These are phyloP conservation scores for Tieghemostelium lacteum DNA, from an alignment of 78 protist species.

Conservation along the genomic window DNA sequence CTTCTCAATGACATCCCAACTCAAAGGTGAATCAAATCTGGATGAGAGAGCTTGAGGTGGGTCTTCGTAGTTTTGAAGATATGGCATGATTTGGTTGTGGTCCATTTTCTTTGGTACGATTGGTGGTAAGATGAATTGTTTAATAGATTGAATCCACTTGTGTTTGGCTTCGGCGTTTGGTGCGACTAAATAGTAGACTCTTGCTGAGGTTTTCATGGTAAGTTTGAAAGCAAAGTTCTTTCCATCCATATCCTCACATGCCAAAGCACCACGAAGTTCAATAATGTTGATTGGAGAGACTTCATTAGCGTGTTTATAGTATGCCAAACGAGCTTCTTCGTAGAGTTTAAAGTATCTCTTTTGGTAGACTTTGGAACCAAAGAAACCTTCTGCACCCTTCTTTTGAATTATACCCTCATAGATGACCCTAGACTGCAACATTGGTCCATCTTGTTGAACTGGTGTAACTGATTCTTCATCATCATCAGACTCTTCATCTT, in stretches of 20 bases:
- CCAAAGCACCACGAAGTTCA: slow-evolving; percentile 51
- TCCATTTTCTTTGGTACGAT: slow-evolving; percentile 43
- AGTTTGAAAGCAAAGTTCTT: slow-evolving; percentile 47
- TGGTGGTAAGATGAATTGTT: slow-evolving; percentile 42
- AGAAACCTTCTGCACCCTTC: slow-evolving; percentile 62
- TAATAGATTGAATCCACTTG: slow-evolving; percentile 6
- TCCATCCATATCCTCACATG: slow-evolving; percentile 38
- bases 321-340: slow-evolving; percentile 64
- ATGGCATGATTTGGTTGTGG: slow-evolving; percentile 59
- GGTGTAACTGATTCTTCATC: background rate
- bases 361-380: slow-evolving; percentile 51
- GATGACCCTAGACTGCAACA: slow-evolving; percentile 27
- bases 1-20: slow-evolving; percentile 48
- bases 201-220: slow-evolving; percentile 63
- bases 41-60: slow-evolving; percentile 39
- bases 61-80: slow-evolving; percentile 56
- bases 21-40: slow-evolving; percentile 29
- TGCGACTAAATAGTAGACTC: slow-evolving; percentile 51
- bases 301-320: slow-evolving; percentile 22
- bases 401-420: slow-evolving; percentile 66
- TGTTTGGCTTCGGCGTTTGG: slow-evolving; percentile 18
- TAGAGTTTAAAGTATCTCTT: slow-evolving; percentile 55
- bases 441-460: slow-evolving; percentile 11
- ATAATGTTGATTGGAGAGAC: slow-evolving; percentile 54
- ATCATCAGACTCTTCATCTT: slow-evolving; percentile 24